Conservation (phyloP, 768 basidiomycete genomes). For the Crassisporium funariophilum region DNA sequence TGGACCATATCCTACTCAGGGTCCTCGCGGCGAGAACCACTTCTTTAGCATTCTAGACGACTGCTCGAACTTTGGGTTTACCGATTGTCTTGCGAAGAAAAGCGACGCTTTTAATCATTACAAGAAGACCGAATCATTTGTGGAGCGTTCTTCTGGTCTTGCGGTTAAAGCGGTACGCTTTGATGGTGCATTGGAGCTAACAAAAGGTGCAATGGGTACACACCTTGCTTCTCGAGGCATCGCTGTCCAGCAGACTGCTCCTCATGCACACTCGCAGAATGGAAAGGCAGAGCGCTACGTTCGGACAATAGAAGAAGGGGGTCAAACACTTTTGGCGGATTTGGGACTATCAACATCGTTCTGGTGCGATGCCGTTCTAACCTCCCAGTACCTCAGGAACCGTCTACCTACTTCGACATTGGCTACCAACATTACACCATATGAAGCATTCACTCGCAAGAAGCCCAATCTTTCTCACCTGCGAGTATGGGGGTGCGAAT, state of each 20-base stretch:
- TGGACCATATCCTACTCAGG: constrained; percentile 22
- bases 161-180: constrained; percentile 9
- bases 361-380: constrained; percentile 24
- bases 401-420: constrained; percentile 25
- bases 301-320: constrained; percentile 25
- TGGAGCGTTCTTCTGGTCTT: constrained; percentile 10
- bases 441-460: constrained; percentile 14
- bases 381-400: constrained; percentile 23
- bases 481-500: constrained; percentile 31
- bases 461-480: constrained; percentile 31
- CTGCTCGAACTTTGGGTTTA: constrained; percentile 16
- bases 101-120: constrained; percentile 10
- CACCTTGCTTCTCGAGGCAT: constrained; percentile 21
- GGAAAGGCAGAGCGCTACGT: constrained; percentile 32
- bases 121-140: background rate
- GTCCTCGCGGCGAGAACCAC: constrained; percentile 16
- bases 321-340: constrained; percentile 24
- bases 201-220: constrained; percentile 4
- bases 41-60: constrained; percentile 22
- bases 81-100: constrained; percentile 3
- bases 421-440: constrained; percentile 17
- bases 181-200: constrained; percentile 18
- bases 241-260: constrained; percentile 18
- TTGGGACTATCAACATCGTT: constrained; percentile 22
- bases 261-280: constrained; percentile 36